phyloP scores from a whole-genome alignment of 2,329 filamentous ascomycete species.

The Graphilbum fragrans region DNA sequence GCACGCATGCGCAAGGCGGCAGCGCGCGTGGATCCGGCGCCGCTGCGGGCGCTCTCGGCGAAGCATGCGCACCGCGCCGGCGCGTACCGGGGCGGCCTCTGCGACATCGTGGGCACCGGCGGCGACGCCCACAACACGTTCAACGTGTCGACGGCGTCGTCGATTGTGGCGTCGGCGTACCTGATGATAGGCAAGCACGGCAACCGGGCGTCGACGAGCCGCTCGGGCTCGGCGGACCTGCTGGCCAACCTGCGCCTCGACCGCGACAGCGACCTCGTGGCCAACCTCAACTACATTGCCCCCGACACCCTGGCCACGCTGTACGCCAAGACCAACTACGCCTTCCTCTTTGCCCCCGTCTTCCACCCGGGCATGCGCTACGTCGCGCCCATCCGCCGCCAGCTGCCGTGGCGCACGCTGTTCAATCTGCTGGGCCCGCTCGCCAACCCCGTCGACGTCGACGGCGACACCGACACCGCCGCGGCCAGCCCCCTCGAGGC shows the following conservation, averaged over 20 bases:
- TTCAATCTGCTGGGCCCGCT: conserved; percentile 95
- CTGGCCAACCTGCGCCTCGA: conserved; percentile 51
- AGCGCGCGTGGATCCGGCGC: conserved; percentile 52
- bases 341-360: conserved; percentile 88
- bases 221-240: conserved; percentile 89
- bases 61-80: conserved; percentile 50
- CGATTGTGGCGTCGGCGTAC: conserved; percentile 76
- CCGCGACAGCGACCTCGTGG: conserved; percentile 34
- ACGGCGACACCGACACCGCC: conserved; percentile 2
- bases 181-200: conserved; percentile 89
- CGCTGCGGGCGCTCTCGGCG: conserved; percentile 49
- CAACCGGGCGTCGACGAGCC: conserved; percentile 88
- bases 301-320: conserved; percentile 59
- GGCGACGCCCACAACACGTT: conserved; percentile 96
- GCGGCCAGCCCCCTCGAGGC: conserved; percentile 50
- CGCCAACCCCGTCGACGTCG: conserved; percentile 75
- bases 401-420: conserved; percentile 88
- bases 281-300: conserved; percentile 61
- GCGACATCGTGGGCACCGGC: conserved; percentile 95
- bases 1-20: conserved; percentile 73
- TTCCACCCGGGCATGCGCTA: conserved; percentile 94
- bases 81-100: conserved; percentile 68
- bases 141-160: conserved; percentile 93
- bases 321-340: conserved; percentile 77
- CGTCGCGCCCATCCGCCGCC: conserved; percentile 72